These are phyloP conservation scores for Megacollybia platyphylla DNA, from an alignment of 1,284 basidiomycete species.

Conservation along the genomic window DNA sequence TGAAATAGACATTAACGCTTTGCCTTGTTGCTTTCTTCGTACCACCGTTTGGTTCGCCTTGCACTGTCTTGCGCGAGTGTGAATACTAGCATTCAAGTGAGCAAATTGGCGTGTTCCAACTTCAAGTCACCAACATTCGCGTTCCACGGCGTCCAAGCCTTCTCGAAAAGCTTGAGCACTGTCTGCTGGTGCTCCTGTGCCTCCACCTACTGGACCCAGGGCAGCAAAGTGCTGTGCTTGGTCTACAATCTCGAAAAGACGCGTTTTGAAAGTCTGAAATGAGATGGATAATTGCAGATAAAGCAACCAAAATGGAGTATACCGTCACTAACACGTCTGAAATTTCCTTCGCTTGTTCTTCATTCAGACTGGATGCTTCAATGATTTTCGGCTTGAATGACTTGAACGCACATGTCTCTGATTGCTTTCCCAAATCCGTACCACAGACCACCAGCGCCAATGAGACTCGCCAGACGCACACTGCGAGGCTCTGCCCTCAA, in stretches of 20 bases:
- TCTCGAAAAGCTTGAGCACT: conserved; percentile 70
- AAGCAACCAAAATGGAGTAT: conserved; percentile 7
- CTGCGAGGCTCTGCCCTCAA: conserved; percentile 75
- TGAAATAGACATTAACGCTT: conserved; percentile 23
- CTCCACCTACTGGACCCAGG: conserved; percentile 44
- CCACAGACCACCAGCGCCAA: conserved; percentile 82
- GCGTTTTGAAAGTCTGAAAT: conserved; percentile 62
- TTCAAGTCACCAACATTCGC: conserved; percentile 53
- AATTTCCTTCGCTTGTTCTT: conserved; percentile 56
- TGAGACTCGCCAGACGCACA: conserved; percentile 67
- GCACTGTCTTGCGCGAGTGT: conserved; percentile 71
- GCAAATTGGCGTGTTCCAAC: conserved; percentile 2
- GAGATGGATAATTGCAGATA: conserved; percentile 3
- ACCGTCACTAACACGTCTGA: conserved; percentile 61
- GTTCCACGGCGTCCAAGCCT: conserved; percentile 78
- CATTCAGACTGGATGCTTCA: conserved; percentile 40
- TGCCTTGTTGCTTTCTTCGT: conserved; percentile 54
- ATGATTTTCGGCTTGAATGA: background rate
- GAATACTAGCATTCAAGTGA: conserved; percentile 46
- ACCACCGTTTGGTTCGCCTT: conserved; percentile 70
- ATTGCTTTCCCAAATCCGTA: conserved; percentile 80
- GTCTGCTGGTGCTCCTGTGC: conserved; percentile 37
- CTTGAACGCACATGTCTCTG: conserved; percentile 55
- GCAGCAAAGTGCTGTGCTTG: conserved; percentile 85
- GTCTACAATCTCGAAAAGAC: conserved; percentile 74